These are phyloP conservation scores for Boletus huronensis DNA, from an alignment of 768 basidiomycete species.

Conservation along the genomic window DNA sequence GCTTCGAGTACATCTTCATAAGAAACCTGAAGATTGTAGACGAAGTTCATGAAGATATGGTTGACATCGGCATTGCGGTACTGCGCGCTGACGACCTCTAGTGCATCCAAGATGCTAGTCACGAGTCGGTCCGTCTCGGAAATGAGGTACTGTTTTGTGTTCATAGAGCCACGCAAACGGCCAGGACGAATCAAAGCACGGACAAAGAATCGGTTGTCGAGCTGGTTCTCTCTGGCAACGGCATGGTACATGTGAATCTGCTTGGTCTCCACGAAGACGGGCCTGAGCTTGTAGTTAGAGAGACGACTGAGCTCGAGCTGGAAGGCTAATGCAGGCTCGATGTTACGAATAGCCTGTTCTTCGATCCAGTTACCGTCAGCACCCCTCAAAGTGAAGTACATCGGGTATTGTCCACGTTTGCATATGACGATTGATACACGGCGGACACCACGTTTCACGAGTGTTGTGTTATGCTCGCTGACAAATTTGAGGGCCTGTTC, in stretches of 20 bases:
- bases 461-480: slow-evolving; percentile 60
- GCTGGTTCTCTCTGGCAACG: slow-evolving; percentile 90
- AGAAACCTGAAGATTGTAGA: slow-evolving; percentile 92
- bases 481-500: slow-evolving; percentile 66
- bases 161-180: slow-evolving; percentile 87
- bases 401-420: slow-evolving; percentile 86
- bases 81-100: slow-evolving; percentile 89
- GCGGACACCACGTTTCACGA: slow-evolving; percentile 78
- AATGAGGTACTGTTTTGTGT: slow-evolving; percentile 95
- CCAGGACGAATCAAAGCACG: slow-evolving; percentile 96
- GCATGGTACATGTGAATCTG: slow-evolving; percentile 99
- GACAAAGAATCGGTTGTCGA: slow-evolving; percentile 98
- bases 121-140: slow-evolving; percentile 98
- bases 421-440: slow-evolving; percentile 92
- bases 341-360: slow-evolving; percentile 95
- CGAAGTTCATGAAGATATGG: slow-evolving; percentile 98
- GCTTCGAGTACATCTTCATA: slow-evolving; percentile 97
- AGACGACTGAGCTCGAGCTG: slow-evolving; percentile 95
- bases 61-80: slow-evolving; percentile 95
- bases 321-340: slow-evolving; percentile 96
- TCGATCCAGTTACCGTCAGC: slow-evolving; percentile 77
- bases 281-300: slow-evolving; percentile 93
- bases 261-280: slow-evolving; percentile 95
- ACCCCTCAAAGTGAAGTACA: slow-evolving; percentile 89
- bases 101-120: slow-evolving; percentile 87